These are phyloP conservation scores for Xerocomus brunneocitrinus DNA, from an alignment of 768 basidiomycete genomes.

Conservation along the genomic window DNA sequence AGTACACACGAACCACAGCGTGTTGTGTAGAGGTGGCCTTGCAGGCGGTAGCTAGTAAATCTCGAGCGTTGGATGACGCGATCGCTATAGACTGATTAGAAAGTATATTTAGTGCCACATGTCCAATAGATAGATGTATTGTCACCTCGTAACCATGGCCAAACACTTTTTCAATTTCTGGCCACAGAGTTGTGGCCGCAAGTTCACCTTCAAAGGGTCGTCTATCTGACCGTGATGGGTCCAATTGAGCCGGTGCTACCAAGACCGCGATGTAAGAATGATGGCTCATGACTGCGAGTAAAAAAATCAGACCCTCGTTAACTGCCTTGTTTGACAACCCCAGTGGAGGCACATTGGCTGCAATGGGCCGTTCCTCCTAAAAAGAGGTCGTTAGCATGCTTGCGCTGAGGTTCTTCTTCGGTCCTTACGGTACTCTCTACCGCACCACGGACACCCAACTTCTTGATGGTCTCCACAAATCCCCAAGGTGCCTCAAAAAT, in stretches of 20 bases:
- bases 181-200: constrained; percentile 87
- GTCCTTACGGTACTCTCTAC: constrained; percentile 46
- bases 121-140: neutral
- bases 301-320: constrained; percentile 48
- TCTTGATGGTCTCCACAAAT: constrained; percentile 65
- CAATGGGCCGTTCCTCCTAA: constrained; percentile 60
- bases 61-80: constrained; percentile 63
- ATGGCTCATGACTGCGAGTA: neutral
- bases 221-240: constrained; percentile 20
- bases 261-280: constrained; percentile 1
- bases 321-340: constrained; percentile 93
- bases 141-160: constrained; percentile 94
- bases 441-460: constrained; percentile 45
- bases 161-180: constrained; percentile 93
- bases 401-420: neutral
- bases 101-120: neutral
- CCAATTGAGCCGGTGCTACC: constrained; percentile 16
- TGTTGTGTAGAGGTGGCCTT: constrained; percentile 85
- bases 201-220: constrained; percentile 91
- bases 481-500: constrained; percentile 87
- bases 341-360: constrained; percentile 88
- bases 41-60: constrained; percentile 84
- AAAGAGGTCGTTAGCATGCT: constrained; percentile 5
- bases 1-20: constrained; percentile 82
- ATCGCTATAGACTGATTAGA: constrained; percentile 68